Evolutionary conservation across 345 rosid genomes (phyloP).

Genomic region (Brassica juncea): DNA sequence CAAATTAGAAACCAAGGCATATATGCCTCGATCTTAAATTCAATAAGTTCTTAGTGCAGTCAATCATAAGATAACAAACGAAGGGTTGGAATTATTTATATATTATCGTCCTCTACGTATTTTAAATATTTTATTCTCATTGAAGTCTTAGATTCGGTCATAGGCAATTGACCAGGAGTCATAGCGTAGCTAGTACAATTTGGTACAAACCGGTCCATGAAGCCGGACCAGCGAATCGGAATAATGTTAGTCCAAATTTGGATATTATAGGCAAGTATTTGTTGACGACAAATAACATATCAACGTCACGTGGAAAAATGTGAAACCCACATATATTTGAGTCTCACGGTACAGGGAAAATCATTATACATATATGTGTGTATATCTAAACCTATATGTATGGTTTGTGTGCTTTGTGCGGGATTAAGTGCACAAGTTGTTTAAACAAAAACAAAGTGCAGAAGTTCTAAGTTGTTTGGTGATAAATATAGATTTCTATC

Average conservation of each 20-base stretch:
- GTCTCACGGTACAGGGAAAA: not conserved
- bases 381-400: not conserved
- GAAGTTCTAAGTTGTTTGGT: conserved; percentile 13
- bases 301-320: conserved; percentile 28
- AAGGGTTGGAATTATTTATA: not conserved
- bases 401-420: not conserved
- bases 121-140: not conserved
- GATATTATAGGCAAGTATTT: conserved; percentile 6
- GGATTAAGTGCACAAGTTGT: conserved; percentile 3
- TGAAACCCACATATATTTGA: conserved; percentile 1
- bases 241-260: conserved; percentile 27
- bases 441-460: not conserved
- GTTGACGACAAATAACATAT: conserved; percentile 5
- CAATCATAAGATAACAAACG: conserved; percentile 23
- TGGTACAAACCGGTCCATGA: conserved; percentile 28
- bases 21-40: conserved; percentile 12
- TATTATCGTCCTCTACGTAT: not conserved
- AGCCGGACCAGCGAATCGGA: conserved; percentile 33
- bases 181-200: conserved; percentile 7
- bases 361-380: not conserved
- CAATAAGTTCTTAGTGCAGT: conserved; percentile 1
- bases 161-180: not conserved
- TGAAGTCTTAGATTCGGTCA: conserved; percentile 19
- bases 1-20: not conserved
- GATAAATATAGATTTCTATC: not conserved